Evolutionary conservation across 768 basidiomycete species (phyloP).

Genomic region (Heimioporus sp.): DNA sequence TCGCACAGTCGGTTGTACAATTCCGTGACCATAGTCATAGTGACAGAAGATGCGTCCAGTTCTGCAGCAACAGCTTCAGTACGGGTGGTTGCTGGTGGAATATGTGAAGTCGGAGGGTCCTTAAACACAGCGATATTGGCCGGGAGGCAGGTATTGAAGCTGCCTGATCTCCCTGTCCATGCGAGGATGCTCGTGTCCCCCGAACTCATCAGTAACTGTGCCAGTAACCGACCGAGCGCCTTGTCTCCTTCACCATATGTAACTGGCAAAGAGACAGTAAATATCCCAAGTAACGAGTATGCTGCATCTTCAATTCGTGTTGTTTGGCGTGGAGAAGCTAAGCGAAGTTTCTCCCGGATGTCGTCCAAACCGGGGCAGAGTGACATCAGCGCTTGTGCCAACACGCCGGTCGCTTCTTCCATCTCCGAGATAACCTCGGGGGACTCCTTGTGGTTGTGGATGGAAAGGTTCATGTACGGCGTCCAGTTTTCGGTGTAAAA

Average conservation of each 20-base stretch:
- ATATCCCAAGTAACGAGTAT: constrained; percentile 1
- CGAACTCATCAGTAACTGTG: neutral
- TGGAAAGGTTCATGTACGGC: neutral
- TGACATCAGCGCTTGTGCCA: neutral
- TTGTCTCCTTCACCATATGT: constrained; percentile 1
- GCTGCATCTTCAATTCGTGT: neutral
- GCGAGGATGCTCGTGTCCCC: constrained; percentile 1
- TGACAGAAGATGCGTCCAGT: neutral
- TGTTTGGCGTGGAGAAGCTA: neutral
- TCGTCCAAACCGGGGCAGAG: neutral
- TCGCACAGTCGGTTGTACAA: neutral
- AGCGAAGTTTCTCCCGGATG: neutral
- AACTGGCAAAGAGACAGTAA: neutral
- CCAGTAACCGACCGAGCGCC: neutral
- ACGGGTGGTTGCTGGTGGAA: neutral
- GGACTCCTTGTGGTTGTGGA: neutral
- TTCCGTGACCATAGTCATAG: neutral
- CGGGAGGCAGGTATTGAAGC: constrained; percentile 3
- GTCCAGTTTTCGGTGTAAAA: neutral
- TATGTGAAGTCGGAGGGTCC: neutral
- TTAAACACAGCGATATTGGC: neutral
- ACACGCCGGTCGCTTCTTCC: neutral
- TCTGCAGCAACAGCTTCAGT: neutral
- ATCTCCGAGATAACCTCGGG: neutral
- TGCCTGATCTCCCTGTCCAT: constrained; percentile 1